These are phyloP conservation scores for Exutisphaerella laricina DNA, from an alignment of 2,329 filamentous ascomycete species.

Conservation along the genomic window DNA sequence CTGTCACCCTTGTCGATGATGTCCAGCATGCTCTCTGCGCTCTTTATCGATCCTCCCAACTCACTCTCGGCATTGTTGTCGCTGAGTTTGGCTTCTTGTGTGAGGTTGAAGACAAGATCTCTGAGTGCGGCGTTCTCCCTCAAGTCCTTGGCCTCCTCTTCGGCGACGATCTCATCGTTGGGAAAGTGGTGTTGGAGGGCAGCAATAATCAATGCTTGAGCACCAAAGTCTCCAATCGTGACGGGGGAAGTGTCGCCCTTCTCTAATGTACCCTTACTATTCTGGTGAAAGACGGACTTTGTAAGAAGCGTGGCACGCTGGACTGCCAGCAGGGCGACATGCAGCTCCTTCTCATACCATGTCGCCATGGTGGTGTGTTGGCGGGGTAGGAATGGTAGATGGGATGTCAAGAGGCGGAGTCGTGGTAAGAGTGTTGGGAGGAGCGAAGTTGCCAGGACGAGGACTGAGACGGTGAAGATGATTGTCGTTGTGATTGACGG, in stretches of 20 bases:
- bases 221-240: conserved; percentile 96
- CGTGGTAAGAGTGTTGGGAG: conserved; percentile 39
- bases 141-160: conserved; percentile 83
- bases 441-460: conserved; percentile 41
- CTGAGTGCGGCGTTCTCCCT: conserved; percentile 64
- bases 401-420: conserved; percentile 36
- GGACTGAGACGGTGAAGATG: conserved; percentile 18
- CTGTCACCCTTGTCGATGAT: conserved; percentile 58
- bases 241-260: conserved; percentile 97
- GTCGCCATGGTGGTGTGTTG: conserved; percentile 36
- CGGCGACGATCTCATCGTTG: conserved; percentile 81
- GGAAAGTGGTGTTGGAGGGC: conserved; percentile 89
- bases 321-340: conserved; percentile 80
- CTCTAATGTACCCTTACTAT: conserved; percentile 86
- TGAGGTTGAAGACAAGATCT: conserved; percentile 77
- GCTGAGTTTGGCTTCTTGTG: conserved; percentile 64
- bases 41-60: conserved; percentile 64
- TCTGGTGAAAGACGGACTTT: conserved; percentile 74
- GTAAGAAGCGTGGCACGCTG: conserved; percentile 74
- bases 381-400: conserved; percentile 20
- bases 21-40: conserved; percentile 58
- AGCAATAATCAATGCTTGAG: conserved; percentile 90
- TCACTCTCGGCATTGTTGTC: conserved; percentile 60
- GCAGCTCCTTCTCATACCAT: conserved; percentile 69
- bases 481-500: background rate